phyloP scores from a whole-genome alignment of 345 rosid genomes.

The Linum tenue region DNA sequence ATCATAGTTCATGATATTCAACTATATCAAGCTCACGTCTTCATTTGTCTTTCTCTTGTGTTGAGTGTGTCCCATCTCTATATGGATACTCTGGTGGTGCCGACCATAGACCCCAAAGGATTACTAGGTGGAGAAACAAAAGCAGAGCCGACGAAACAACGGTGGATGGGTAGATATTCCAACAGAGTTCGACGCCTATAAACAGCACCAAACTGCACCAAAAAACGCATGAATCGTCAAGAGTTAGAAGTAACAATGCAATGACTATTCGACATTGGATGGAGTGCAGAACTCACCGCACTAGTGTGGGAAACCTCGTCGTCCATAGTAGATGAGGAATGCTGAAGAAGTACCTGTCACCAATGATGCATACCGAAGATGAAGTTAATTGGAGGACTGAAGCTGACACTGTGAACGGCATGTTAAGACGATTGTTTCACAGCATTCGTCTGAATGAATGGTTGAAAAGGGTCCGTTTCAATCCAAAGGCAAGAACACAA shows the following conservation, averaged over 20 bases:
- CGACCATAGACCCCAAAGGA: slow-evolving; percentile 65
- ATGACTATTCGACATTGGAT: too few species aligned
- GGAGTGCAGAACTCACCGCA: slow-evolving; percentile 42
- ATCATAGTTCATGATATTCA: too few species aligned
- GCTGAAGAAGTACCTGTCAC: slow-evolving; percentile 74
- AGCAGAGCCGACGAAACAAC: slow-evolving; percentile 57
- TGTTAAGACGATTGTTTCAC: too few species aligned
- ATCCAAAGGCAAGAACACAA: neutral
- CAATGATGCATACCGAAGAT: slow-evolving; percentile 9
- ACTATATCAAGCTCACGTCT: neutral
- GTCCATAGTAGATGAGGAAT: slow-evolving; percentile 81
- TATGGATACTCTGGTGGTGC: slow-evolving; percentile 53
- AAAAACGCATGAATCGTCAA: too few species aligned
- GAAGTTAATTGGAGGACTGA: neutral
- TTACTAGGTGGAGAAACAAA: slow-evolving; percentile 43
- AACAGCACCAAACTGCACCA: slow-evolving; percentile 51
- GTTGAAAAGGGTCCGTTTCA: neutral
- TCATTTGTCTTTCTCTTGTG: slow-evolving; percentile 14
- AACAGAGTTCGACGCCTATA: slow-evolving; percentile 64
- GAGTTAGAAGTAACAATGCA: neutral
- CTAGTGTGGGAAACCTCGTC: slow-evolving; percentile 49
- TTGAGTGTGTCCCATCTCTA: neutral
- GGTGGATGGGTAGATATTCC: slow-evolving; percentile 88
- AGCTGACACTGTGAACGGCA: neutral
- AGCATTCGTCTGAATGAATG: neutral